A percentile compares a stretch with the other conserved stretches of the same genome.
Evolutionary conservation across 371 early-diverging fungal genomes (phyloP).

Genomic region (Mucor ambiguus): DNA sequence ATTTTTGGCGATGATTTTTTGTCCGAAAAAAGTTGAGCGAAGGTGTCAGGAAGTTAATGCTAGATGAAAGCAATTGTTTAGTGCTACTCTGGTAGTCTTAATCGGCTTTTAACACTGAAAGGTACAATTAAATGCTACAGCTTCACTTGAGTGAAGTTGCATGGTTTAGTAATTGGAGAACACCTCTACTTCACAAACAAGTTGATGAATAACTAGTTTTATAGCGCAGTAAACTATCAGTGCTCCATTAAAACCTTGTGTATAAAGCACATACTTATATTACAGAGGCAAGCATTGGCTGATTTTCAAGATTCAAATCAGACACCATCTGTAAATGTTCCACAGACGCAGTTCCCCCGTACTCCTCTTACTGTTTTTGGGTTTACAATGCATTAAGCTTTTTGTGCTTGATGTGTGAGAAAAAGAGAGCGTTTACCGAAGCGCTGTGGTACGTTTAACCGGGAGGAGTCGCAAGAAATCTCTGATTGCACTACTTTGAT

Average conservation of each 20-base stretch:
- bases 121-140: too few relatives aligned
- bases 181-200: too few relatives aligned
- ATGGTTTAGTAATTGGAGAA: too few relatives aligned
- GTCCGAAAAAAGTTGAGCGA: too few relatives aligned
- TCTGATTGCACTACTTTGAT: constrained; percentile 8
- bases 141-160: too few relatives aligned
- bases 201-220: too few relatives aligned
- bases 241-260: neutral
- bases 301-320: neutral
- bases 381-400: neutral
- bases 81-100: too few relatives aligned
- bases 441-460: constrained; percentile 5
- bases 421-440: neutral
- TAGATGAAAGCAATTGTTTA: too few relatives aligned
- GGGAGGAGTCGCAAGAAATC: constrained; percentile 1
- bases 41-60: too few relatives aligned
- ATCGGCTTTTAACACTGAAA: too few relatives aligned
- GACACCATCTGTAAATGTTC: neutral
- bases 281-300: neutral
- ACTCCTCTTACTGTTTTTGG: neutral
- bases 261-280: too few relatives aligned
- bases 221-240: neutral
- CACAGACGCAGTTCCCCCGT: neutral
- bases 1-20: too few relatives aligned
- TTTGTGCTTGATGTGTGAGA: constrained; percentile 8